Conservation (phyloP, 2,329 filamentous ascomycete species). For the Penicillium vulpinum region DNA sequence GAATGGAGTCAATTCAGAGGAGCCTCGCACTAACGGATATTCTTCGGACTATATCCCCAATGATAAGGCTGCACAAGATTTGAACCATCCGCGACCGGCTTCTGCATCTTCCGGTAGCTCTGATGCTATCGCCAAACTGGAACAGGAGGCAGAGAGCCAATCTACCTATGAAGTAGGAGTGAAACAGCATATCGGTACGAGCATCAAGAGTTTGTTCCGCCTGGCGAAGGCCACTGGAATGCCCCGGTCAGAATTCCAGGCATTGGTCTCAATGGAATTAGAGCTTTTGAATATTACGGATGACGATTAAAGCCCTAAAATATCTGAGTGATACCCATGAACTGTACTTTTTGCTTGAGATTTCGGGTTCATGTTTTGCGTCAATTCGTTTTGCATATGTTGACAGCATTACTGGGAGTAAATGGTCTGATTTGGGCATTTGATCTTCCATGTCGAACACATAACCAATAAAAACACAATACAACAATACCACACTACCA, state of each 20-base stretch:
- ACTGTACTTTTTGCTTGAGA: slow-evolving; percentile 15
- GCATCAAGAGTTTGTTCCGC: slow-evolving; percentile 64
- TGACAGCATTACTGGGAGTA: slow-evolving; percentile 4
- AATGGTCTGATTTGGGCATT: background rate
- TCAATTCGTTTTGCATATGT: slow-evolving; percentile 4
- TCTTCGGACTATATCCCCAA: slow-evolving; percentile 17
- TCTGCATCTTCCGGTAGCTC: slow-evolving; percentile 47
- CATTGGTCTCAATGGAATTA: slow-evolving; percentile 59
- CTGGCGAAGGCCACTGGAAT: slow-evolving; percentile 61
- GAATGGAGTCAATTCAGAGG: slow-evolving; percentile 24
- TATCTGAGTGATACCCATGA: slow-evolving; percentile 25
- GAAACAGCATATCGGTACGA: slow-evolving; percentile 63
- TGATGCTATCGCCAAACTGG: slow-evolving; percentile 51
- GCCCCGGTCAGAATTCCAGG: slow-evolving; percentile 59
- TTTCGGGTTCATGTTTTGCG: slow-evolving; percentile 7
- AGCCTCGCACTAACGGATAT: slow-evolving; percentile 27
- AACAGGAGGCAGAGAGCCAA: slow-evolving; percentile 53
- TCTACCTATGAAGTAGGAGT: slow-evolving; percentile 61
- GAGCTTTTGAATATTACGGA: slow-evolving; percentile 60
- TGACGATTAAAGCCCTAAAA: slow-evolving; percentile 35
- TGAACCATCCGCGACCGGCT: slow-evolving; percentile 47
- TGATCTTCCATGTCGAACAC: background rate
- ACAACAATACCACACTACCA: background rate
- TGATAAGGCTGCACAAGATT: slow-evolving; percentile 27
- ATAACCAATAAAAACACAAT: background rate